Evolutionary conservation across 805 yeast species (phyloP).

Genomic region (Ogataea paraovalis): DNA sequence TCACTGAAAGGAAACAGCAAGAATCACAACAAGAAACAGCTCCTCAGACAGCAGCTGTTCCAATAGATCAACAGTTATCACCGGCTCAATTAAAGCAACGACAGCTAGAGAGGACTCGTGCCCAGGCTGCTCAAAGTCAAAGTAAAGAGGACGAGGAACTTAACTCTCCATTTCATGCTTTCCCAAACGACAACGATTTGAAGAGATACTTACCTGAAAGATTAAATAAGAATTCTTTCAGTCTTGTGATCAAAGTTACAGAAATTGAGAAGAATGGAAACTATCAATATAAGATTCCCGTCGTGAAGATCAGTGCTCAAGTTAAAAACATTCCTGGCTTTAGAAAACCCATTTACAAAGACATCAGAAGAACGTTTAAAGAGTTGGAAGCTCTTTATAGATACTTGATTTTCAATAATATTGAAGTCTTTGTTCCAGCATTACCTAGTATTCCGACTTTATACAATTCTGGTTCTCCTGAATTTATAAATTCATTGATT

Average conservation of each 20-base stretch:
- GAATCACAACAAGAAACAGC: neutral
- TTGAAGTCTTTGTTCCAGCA: conserved; percentile 91
- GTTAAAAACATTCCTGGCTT: conserved; percentile 64
- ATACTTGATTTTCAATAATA: conserved; percentile 73
- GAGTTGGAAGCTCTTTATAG: conserved; percentile 76
- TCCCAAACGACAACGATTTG: conserved; percentile 38
- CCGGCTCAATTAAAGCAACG: conserved; percentile 5
- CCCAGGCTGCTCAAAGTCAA: conserved; percentile 8
- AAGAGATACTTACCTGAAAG: conserved; percentile 49
- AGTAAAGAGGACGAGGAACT: conserved; percentile 27
- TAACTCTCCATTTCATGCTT: conserved; percentile 22
- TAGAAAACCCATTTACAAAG: conserved; percentile 65
- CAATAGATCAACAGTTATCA: neutral
- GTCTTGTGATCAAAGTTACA: conserved; percentile 51
- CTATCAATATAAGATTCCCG: conserved; percentile 67
- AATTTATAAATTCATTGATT: conserved; percentile 59
- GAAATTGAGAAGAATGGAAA: conserved; percentile 66
- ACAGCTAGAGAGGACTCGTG: neutral
- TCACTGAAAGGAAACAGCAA: neutral
- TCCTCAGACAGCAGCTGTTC: conserved; percentile 9
- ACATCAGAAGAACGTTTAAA: conserved; percentile 72
- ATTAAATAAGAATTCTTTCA: conserved; percentile 35
- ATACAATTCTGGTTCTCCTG: conserved; percentile 81
- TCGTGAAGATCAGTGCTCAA: conserved; percentile 63
- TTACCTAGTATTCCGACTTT: conserved; percentile 72